Evolutionary conservation across 129 eudicot genomes (phyloP), one percentile per base, ranked within the genome.

Genomic region (Deinandra increscens): DNA sequence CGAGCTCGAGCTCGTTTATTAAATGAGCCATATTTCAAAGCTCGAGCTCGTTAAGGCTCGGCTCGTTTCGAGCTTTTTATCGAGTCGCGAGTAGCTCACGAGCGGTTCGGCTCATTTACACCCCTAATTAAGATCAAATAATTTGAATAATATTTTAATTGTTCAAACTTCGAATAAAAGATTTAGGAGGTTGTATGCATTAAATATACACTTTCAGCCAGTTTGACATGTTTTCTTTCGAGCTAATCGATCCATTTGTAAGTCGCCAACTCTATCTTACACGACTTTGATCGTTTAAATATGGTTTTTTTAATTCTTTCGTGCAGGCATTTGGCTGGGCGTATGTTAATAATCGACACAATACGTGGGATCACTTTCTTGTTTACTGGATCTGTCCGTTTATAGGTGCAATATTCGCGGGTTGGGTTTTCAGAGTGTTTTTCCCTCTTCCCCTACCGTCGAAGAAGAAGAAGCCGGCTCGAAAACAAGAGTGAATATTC

Each of bases 281-380:
- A 13, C 1, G 6, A 18, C 11, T 3, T 19, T 56, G 26, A 61
- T 33, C 5, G 9, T 18, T 19, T 9, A 60, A 45, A 31, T 31
- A 10, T 48, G 46, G 26, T 14, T 50, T 7, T 64, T 9, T 44
- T 15, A 0, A 0, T 50, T 41, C 67, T 23, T 50, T 6, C 60
- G 37, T 48, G 63, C 80, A 89, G 94, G 94, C 90, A 6, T 89
- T 86, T 76, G 96, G 94, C 19, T 89, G 96, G 96, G 96, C 96
- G 12, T 89, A 89, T 18, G 81, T 89, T 19, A 86, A 84, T 37
- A 82, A 82, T 15, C 65, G 69, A 59, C 96, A 89, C 81, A 78
- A 84, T 70, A 84, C 96, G 42, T 89, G 96, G 96, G 96, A 86
- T 44, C 94, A 89, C 43, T 84, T 89, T 48, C 84, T 84, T 44